Evolutionary conservation across 2,329 filamentous ascomycete genomes (phyloP).

Genomic region (Cladophialophora exuberans): DNA sequence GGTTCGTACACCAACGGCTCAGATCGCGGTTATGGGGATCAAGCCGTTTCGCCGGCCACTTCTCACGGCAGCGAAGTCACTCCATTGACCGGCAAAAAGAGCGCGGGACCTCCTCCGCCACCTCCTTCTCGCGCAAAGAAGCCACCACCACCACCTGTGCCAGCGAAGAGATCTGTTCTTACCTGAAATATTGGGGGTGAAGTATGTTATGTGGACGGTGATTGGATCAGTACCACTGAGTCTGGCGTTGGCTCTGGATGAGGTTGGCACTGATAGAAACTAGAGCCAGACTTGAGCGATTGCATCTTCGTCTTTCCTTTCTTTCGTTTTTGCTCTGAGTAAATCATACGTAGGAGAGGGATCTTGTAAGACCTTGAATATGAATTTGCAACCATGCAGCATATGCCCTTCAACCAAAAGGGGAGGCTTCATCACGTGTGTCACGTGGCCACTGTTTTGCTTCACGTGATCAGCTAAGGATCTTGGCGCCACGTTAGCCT

Average conservation of each 20-base stretch:
- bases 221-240: conserved; percentile 1
- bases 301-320: too few species aligned
- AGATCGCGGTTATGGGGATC: conserved; percentile 52
- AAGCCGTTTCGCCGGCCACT: conserved; percentile 59
- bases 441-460: too few species aligned
- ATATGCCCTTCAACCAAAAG: too few species aligned
- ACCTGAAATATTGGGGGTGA: conserved; percentile 16
- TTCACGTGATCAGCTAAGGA: neutral
- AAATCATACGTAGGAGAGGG: too few species aligned
- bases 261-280: too few species aligned
- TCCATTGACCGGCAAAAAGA: conserved; percentile 47
- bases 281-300: too few species aligned
- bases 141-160: conserved; percentile 65
- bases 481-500: neutral
- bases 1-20: conserved; percentile 53
- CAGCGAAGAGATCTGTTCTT: conserved; percentile 58
- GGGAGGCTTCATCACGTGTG: too few species aligned
- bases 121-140: conserved; percentile 67
- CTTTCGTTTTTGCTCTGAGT: too few species aligned
- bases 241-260: conserved; percentile 1
- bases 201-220: neutral
- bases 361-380: too few species aligned
- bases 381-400: too few species aligned
- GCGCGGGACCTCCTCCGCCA: conserved; percentile 62
- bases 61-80: conserved; percentile 55